Percentiles rank a stretch among this genome's conserved stretches.
Evolutionary conservation across 139 green algal species (phyloP).

Genomic region (Chloropicon primus): DNA sequence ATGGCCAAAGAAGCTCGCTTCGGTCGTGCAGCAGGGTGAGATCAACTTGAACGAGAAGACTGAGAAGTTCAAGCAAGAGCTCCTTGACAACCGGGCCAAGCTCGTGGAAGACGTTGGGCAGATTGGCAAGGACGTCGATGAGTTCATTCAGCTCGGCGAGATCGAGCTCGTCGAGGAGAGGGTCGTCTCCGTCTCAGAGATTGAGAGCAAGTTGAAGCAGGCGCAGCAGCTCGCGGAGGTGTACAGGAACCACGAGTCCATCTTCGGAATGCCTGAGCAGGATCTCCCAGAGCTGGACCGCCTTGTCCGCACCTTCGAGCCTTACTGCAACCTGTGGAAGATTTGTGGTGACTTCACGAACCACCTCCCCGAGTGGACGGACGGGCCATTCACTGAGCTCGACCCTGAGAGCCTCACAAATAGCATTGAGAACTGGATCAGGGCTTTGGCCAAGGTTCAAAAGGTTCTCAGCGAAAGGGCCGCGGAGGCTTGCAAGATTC

Average conservation of each 20-base stretch:
- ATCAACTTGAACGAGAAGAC: conserved; percentile 16
- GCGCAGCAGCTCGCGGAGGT: conserved; percentile 33
- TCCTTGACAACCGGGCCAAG: conserved; percentile 16
- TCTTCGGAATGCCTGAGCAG: conserved; percentile 43
- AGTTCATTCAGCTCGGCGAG: conserved; percentile 44
- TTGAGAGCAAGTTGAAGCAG: conserved; percentile 29
- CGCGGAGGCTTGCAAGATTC: conserved; percentile 15
- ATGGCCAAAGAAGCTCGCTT: conserved; percentile 37
- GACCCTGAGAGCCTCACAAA: conserved; percentile 30
- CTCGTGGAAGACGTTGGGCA: conserved; percentile 11
- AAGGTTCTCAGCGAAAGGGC: conserved; percentile 19
- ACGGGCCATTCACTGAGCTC: conserved; percentile 37
- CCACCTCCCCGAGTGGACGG: conserved; percentile 37
- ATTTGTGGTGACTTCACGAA: conserved; percentile 30
- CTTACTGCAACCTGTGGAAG: conserved; percentile 36
- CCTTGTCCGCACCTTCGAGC: conserved; percentile 31
- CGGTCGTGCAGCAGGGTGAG: conserved; percentile 19
- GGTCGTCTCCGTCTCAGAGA: conserved; percentile 35
- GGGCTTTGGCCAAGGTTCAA: conserved; percentile 14
- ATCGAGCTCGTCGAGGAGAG: conserved; percentile 18
- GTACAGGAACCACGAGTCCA: conserved; percentile 45
- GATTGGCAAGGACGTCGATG: conserved; percentile 32
- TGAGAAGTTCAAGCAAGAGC: conserved; percentile 24
- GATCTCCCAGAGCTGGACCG: conserved; percentile 40
- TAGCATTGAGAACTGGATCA: conserved; percentile 45